Percentiles rank a stretch among this genome's conserved stretches.
Evolutionary conservation across 805 yeast species (phyloP).

Genomic region (Kurtzmaniella fragi): DNA sequence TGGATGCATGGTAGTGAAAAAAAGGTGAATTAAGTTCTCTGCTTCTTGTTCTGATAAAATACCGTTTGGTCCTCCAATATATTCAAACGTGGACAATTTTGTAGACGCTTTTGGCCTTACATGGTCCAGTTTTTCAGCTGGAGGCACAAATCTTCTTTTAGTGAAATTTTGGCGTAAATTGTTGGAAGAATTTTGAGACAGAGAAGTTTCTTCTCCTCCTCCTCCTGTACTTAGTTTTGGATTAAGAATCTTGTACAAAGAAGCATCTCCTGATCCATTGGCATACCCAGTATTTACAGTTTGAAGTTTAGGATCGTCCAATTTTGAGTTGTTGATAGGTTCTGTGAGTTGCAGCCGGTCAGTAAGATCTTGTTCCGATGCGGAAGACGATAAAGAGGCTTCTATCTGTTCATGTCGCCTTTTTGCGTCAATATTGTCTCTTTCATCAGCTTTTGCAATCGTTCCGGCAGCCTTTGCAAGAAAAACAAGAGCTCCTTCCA

Average conservation of each 20-base stretch:
- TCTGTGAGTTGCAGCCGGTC: constrained; percentile 10
- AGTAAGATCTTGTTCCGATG: not conserved
- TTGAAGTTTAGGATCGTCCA: not conserved
- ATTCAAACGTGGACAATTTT: constrained; percentile 55
- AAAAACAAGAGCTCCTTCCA: constrained; percentile 63
- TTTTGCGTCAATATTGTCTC: constrained; percentile 55
- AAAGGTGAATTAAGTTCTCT: constrained; percentile 48
- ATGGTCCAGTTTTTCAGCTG: constrained; percentile 33
- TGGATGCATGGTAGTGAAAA: constrained; percentile 79
- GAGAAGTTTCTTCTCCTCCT: not conserved
- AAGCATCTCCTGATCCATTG: not conserved
- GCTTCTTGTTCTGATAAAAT: constrained; percentile 64
- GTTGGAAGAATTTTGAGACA: not conserved
- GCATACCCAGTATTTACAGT: not conserved
- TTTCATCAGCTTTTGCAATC: constrained; percentile 61
- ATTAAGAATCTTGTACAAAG: constrained; percentile 1
- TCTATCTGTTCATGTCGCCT: constrained; percentile 46
- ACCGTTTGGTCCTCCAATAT: constrained; percentile 51
- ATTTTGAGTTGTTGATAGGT: constrained; percentile 1
- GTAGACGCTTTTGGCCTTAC: constrained; percentile 46
- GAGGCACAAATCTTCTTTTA: constrained; percentile 31
- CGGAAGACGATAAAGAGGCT: constrained; percentile 5
- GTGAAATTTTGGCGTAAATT: not conserved
- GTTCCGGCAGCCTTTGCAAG: constrained; percentile 78
- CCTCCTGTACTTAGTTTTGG: not conserved